phyloP scores from a whole-genome alignment of 1,284 basidiomycete genomes.

The Vanrija pseudolonga region DNA sequence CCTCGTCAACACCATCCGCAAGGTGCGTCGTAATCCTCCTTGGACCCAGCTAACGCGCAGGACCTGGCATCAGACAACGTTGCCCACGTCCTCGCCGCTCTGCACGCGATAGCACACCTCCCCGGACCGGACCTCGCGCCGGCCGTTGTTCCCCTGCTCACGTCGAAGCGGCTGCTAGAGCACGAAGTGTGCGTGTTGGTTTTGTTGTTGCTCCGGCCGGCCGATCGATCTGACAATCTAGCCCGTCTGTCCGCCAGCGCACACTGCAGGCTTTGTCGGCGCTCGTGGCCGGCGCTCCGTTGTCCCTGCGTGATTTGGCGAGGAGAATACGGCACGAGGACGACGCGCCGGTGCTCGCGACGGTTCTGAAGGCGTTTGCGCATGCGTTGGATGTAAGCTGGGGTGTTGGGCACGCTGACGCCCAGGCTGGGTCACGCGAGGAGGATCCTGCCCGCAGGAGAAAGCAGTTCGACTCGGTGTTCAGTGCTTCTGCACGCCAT shows the following conservation, averaged over 20 bases:
- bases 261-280: slow-evolving; percentile 26
- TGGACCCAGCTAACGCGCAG: slow-evolving; percentile 16
- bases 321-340: slow-evolving; percentile 20
- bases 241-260: slow-evolving; percentile 30
- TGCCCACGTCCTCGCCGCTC: slow-evolving; percentile 33
- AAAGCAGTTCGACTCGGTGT: slow-evolving; percentile 12
- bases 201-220: slow-evolving; percentile 3
- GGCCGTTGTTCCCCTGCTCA: slow-evolving; percentile 36
- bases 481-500: slow-evolving; percentile 4
- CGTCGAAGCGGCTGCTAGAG: slow-evolving; percentile 22
- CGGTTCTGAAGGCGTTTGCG: slow-evolving; percentile 17
- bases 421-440: slow-evolving; percentile 9
- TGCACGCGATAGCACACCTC: slow-evolving; percentile 33
- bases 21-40: slow-evolving; percentile 20
- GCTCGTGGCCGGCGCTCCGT: slow-evolving; percentile 11
- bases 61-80: slow-evolving; percentile 31
- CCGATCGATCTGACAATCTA: slow-evolving; percentile 7
- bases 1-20: slow-evolving; percentile 47
- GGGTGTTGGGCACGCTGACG: slow-evolving; percentile 4
- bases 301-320: slow-evolving; percentile 3
- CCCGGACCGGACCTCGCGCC: slow-evolving; percentile 40
- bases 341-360: slow-evolving; percentile 11
- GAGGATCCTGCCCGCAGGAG: slow-evolving; percentile 1
- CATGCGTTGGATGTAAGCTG: slow-evolving; percentile 22
- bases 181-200: slow-evolving; percentile 35